These are phyloP conservation scores for Nicotiana otophora DNA, from an alignment of 257 asterid genomes.

Conservation along the genomic window DNA sequence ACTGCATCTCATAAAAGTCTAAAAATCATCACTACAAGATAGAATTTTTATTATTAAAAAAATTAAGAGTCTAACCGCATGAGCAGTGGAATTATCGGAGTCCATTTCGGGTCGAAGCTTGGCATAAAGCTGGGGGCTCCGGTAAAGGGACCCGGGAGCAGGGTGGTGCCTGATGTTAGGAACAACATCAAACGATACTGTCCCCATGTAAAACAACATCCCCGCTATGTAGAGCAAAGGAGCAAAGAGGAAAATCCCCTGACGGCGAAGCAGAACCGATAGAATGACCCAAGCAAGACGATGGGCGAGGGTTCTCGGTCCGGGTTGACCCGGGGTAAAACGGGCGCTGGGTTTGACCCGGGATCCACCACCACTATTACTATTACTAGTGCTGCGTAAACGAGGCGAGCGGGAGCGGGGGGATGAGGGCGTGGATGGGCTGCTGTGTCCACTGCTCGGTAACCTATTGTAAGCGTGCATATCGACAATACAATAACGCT, in stretches of 20 bases:
- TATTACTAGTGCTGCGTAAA: neutral
- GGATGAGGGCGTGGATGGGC: conserved; percentile 85
- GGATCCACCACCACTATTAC: neutral
- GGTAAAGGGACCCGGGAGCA: conserved; percentile 79
- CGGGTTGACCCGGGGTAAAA: conserved; percentile 43
- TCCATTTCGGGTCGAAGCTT: conserved; percentile 70
- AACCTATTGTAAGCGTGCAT: conserved; percentile 94
- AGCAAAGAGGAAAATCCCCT: conserved; percentile 85
- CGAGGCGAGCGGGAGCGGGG: conserved; percentile 90
- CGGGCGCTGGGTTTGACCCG: conserved; percentile 24
- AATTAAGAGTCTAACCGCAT: conserved; percentile 58
- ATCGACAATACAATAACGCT: conserved; percentile 19
- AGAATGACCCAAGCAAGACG: conserved; percentile 65
- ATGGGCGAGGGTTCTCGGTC: conserved; percentile 48
- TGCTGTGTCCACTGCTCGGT: conserved; percentile 88
- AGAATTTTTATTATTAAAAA: neutral
- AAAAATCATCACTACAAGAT: neutral
- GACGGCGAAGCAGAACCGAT: conserved; percentile 65
- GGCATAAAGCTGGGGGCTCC: conserved; percentile 77
- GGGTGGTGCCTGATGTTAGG: conserved; percentile 44
- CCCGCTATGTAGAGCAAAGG: conserved; percentile 78
- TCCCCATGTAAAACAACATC: conserved; percentile 91
- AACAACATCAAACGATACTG: conserved; percentile 81
- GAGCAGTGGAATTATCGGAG: conserved; percentile 65
- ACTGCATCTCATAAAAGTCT: too few relatives aligned